phyloP scores from a whole-genome alignment of 768 basidiomycete genomes.

The Tylopilus vinaceipallidus region DNA sequence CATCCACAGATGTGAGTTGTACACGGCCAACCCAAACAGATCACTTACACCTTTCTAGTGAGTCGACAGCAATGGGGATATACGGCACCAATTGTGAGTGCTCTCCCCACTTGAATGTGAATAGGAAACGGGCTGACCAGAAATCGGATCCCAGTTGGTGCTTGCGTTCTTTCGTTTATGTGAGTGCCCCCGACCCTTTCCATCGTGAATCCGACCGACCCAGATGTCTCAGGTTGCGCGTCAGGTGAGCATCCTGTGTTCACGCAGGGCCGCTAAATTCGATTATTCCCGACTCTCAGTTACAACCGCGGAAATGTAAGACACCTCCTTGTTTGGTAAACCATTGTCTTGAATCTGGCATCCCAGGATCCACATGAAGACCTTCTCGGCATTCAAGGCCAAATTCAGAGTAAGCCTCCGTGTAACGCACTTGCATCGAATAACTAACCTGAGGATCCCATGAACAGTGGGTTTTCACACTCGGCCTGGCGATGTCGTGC shows the following conservation, averaged over 20 bases:
- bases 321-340: background rate
- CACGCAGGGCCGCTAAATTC: slow-evolving; percentile 6
- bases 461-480: slow-evolving; percentile 50
- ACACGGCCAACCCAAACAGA: background rate
- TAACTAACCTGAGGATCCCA: background rate
- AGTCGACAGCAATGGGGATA: slow-evolving; percentile 30
- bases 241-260: slow-evolving; percentile 24
- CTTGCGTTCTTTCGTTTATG: slow-evolving; percentile 32
- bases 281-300: slow-evolving; percentile 19
- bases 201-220: background rate
- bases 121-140: slow-evolving; percentile 3
- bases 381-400: slow-evolving; percentile 24
- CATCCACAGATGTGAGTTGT: slow-evolving; percentile 39
- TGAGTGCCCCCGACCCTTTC: slow-evolving; percentile 12
- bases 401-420: slow-evolving; percentile 18
- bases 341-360: background rate
- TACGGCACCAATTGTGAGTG: slow-evolving; percentile 35
- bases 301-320: slow-evolving; percentile 33
- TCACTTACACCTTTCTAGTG: slow-evolving; percentile 14
- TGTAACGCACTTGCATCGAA: background rate
- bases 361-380: slow-evolving; percentile 26
- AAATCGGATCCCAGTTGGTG: slow-evolving; percentile 18
- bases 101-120: slow-evolving; percentile 1
- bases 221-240: slow-evolving; percentile 34
- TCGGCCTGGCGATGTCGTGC: slow-evolving; percentile 49